These are phyloP conservation scores for Chenopodium suecicum DNA, from an alignment of 148 eudicot species.

Conservation along the genomic window DNA sequence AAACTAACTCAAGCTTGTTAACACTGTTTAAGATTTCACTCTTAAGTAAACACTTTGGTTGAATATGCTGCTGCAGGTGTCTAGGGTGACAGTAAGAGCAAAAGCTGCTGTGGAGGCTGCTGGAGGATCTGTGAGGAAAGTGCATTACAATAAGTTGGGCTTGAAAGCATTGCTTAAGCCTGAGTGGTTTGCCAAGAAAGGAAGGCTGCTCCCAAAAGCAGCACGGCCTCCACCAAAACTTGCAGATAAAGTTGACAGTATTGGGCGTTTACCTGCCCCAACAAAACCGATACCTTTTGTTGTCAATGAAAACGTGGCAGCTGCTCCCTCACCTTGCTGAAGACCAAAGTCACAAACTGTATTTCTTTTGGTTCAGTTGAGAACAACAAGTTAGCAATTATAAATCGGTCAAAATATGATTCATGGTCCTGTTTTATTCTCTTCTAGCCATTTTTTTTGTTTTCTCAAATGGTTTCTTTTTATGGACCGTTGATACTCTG, in stretches of 20 bases:
- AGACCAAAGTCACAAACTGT: not conserved
- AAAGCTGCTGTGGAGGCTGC: slow-evolving; percentile 92
- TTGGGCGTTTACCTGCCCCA: slow-evolving; percentile 93
- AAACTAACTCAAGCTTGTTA: not conserved
- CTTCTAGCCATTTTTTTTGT: not conserved
- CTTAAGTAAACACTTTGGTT: not conserved
- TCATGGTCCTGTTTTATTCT: not conserved
- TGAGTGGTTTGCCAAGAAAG: slow-evolving; percentile 97
- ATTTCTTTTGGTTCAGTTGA: not conserved
- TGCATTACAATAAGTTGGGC: slow-evolving; percentile 87
- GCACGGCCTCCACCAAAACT: slow-evolving; percentile 94
- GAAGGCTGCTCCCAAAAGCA: slow-evolving; percentile 73
- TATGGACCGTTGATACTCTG: not conserved
- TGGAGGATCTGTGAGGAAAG: slow-evolving; percentile 89
- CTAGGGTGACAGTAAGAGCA: slow-evolving; percentile 43
- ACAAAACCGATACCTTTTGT: slow-evolving; percentile 76
- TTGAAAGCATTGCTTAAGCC: slow-evolving; percentile 84
- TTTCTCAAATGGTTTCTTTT: not conserved
- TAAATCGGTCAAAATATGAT: not conserved
- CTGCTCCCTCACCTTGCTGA: slow-evolving; percentile 23
- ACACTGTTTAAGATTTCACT: not conserved
- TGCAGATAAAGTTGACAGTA: slow-evolving; percentile 86
- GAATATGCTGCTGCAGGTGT: slow-evolving; percentile 22
- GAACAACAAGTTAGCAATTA: not conserved
- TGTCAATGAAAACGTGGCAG: slow-evolving; percentile 27